Evolutionary conservation across 225 moss, liverwort and hornwort genomes (phyloP).

Genomic region (Physcomitrellopsis africana): DNA sequence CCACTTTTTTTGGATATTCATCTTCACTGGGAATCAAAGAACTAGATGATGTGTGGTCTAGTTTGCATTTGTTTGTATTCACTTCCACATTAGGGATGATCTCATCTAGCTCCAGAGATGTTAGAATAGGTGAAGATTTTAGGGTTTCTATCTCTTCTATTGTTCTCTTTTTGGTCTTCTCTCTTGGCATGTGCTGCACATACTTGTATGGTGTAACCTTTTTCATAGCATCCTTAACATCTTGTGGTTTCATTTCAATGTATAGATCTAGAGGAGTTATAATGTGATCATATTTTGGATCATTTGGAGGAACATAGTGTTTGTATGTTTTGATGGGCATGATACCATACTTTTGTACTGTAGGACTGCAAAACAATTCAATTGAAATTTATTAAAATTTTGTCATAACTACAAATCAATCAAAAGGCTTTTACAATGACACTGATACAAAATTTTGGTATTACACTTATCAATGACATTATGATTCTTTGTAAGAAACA

Average conservation of each 20-base stretch:
- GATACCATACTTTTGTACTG: conserved; percentile 38
- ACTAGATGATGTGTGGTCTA: too few species aligned
- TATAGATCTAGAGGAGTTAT: conserved; percentile 52
- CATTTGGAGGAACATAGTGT: conserved; percentile 41
- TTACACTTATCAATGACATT: too few species aligned
- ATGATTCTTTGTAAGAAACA: too few species aligned
- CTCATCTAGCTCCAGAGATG: not conserved
- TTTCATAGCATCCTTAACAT: conserved; percentile 37
- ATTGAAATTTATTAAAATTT: too few species aligned
- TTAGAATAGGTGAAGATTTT: conserved; percentile 33
- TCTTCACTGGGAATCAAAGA: too few species aligned
- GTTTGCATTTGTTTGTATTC: not conserved
- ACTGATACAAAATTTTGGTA: too few species aligned
- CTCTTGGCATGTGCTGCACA: not conserved
- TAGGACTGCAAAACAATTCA: conserved; percentile 31
- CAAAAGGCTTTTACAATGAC: too few species aligned
- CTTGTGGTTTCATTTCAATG: conserved; percentile 63
- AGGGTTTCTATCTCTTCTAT: not conserved
- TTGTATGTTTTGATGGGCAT: conserved; percentile 45
- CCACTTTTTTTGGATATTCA: too few species aligned
- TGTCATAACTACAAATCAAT: too few species aligned
- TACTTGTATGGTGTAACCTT: conserved; percentile 42
- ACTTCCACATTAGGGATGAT: not conserved
- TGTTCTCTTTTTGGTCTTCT: not conserved
- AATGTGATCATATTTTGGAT: conserved; percentile 52